Percentiles rank a stretch among this genome's conserved stretches.
phyloP scores from a whole-genome alignment of 148 eudicot species.

The Chenopodium album region DNA sequence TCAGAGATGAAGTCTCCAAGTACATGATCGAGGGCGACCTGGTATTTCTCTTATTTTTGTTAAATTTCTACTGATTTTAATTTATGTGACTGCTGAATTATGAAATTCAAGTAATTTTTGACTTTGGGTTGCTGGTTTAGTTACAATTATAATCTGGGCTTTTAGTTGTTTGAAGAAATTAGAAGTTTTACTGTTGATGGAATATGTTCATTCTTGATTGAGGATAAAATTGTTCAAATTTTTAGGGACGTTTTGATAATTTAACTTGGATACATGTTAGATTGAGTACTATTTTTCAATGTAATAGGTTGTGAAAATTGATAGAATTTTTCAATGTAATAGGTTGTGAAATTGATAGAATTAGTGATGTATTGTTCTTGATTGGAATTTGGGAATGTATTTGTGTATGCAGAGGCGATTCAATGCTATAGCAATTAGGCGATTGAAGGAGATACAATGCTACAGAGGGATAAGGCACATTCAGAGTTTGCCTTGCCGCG shows the following conservation, averaged over 20 bases:
- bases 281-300: too few species aligned
- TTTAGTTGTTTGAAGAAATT: too few species aligned
- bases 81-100: not conserved
- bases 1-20: slow-evolving; percentile 50
- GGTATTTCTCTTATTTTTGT: slow-evolving; percentile 25
- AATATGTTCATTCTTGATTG: not conserved
- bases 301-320: not conserved
- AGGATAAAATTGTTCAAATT: not conserved
- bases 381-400: not conserved
- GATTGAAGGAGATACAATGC: slow-evolving; percentile 65
- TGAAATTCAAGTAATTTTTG: not conserved
- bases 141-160: too few species aligned
- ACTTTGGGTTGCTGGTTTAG: not conserved
- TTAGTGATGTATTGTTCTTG: not conserved
- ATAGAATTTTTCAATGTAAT: not conserved
- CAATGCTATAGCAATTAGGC: slow-evolving; percentile 46
- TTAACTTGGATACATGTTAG: too few species aligned
- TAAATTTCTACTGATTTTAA: not conserved
- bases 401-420: slow-evolving; percentile 49
- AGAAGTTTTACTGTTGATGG: too few species aligned
- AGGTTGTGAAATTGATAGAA: not conserved
- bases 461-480: slow-evolving; percentile 67
- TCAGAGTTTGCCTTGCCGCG: slow-evolving; percentile 58
- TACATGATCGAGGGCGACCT: slow-evolving; percentile 74
- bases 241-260: not conserved